Base-by-base conservation (phyloP, 768 basidiomycete genomes). In the Naganishia vaughanmartiniae region DNA sequence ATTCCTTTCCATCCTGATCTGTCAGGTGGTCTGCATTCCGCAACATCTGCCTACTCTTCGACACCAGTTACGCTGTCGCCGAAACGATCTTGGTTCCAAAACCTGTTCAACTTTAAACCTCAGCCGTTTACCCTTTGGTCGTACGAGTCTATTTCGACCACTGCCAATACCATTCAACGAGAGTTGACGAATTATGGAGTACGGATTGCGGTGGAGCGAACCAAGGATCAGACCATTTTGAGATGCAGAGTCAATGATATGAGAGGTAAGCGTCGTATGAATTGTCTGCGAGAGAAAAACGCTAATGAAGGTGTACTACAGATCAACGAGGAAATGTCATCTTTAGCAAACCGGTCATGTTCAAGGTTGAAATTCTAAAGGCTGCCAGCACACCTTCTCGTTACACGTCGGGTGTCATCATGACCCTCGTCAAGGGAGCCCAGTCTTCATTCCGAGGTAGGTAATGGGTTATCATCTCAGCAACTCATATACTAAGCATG, bases 391-490 rank as follows among this genome's bases (percentile, higher is more conserved):
- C 74, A 19, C 70, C 72, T n/a, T 72, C 76, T 10, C 86, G 83
- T 72, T 88, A 84, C 82, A 83, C 84, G 71, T 87, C 89, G 15
- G 83, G 84, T 45, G 80, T 95, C 74, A 83, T 85, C 21, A 78
- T 95, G 63, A 84, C 90, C 17, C 89, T 91, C 73, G 93, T 96
- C 83, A 93, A 89, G 80, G 95, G 95, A 4, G 89, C 93, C 21
- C 83, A 87, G 53, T 90, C 91, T 28, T 88, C 86, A 33, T 92
- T 96, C 83, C 90, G 88, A 80, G 84, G 78, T 80, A 60, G 74
- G 77, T 76, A 0, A 15, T n/a, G 12, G 9, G n/a, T 1, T 14
- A 17, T 12, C 4, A 31, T 15, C 28, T 12, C 6, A 19, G 65
- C 21, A n/a, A 51, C 21, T 15, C 19, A 51, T 24, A n/a, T 21